Evolutionary conservation across 495 filamentous ascomycete species (phyloP).

Genomic region (Chaetomium fimeti): DNA sequence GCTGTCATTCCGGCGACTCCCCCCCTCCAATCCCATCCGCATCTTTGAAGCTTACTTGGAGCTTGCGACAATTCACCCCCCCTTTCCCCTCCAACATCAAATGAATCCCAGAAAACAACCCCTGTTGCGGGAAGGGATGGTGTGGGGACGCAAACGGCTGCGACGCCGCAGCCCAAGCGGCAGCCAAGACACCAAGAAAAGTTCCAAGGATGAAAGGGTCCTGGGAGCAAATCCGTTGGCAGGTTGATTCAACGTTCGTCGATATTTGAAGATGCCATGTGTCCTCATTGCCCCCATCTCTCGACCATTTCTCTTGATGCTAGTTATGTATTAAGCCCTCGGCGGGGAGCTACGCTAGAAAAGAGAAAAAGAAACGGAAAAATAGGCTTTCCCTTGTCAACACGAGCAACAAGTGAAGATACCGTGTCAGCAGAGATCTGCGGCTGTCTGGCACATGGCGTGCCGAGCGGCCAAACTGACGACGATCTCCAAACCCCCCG

Average conservation of each 20-base stretch:
- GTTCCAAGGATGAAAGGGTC: not conserved
- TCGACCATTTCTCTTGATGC: no score
- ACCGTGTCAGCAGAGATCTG: not conserved
- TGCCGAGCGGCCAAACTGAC: conserved; percentile 7
- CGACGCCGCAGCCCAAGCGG: conserved; percentile 10
- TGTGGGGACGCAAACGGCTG: conserved; percentile 15
- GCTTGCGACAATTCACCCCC: not conserved
- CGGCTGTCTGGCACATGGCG: not conserved
- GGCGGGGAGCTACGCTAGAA: no score
- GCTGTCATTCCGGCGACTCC: not conserved
- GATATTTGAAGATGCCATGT: not conserved
- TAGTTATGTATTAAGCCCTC: no score
- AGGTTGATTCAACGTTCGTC: not conserved
- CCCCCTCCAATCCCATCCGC: not conserved
- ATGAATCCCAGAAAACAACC: conserved; percentile 9
- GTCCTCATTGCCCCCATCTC: not conserved
- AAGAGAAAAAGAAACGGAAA: not conserved
- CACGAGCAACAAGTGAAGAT: not conserved
- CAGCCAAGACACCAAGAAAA: conserved; percentile 13
- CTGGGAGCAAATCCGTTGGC: not conserved
- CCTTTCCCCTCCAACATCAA: not conserved
- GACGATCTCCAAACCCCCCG: conserved; percentile 2
- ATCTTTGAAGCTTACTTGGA: not conserved
- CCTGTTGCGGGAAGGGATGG: conserved; percentile 13
- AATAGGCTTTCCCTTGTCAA: not conserved